Conservation (phyloP, 2,329 filamentous ascomycete genomes). For the Leptodontidium sp. region DNA sequence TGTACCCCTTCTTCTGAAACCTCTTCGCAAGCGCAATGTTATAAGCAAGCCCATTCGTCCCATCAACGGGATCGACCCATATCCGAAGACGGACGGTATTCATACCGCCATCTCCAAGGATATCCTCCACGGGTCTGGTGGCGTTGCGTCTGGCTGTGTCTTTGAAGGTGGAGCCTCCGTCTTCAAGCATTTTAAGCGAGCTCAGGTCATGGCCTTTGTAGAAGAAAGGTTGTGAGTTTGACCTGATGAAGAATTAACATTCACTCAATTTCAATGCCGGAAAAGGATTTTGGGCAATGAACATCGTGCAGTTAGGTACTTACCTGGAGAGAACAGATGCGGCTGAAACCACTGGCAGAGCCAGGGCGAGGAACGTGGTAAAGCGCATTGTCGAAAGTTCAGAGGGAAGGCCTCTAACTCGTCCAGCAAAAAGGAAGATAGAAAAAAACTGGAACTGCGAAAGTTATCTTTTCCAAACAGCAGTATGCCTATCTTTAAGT, state of each 20-base stretch:
- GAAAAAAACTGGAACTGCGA: not conserved
- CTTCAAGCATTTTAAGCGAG: slow-evolving; percentile 49
- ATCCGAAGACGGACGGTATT: slow-evolving; percentile 75
- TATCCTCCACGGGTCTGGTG: slow-evolving; percentile 63
- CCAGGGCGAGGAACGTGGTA: not conserved
- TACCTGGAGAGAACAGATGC: slow-evolving; percentile 8
- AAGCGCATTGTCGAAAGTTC: not conserved
- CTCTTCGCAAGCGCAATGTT: slow-evolving; percentile 71
- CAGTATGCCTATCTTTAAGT: too few relatives aligned
- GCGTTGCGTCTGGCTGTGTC: slow-evolving; percentile 47
- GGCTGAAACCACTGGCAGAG: slow-evolving; percentile 3
- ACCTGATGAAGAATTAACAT: not conserved
- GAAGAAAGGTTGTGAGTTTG: slow-evolving; percentile 35
- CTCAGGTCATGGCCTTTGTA: slow-evolving; percentile 52
- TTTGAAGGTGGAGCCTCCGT: slow-evolving; percentile 49
- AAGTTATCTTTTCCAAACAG: too few relatives aligned
- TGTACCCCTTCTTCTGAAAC: slow-evolving; percentile 67
- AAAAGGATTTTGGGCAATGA: not conserved
- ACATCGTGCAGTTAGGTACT: not conserved
- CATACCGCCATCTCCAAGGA: slow-evolving; percentile 67
- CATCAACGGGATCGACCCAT: slow-evolving; percentile 73
- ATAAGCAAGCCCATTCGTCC: slow-evolving; percentile 73
- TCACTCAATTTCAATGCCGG: not conserved
- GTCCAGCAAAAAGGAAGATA: too few relatives aligned
- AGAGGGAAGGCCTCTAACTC: not conserved